Percentiles rank a stretch among this genome's conserved stretches.
These are phyloP conservation scores for Ligustrum vulgare DNA, from an alignment of 257 asterid species.

Conservation along the genomic window DNA sequence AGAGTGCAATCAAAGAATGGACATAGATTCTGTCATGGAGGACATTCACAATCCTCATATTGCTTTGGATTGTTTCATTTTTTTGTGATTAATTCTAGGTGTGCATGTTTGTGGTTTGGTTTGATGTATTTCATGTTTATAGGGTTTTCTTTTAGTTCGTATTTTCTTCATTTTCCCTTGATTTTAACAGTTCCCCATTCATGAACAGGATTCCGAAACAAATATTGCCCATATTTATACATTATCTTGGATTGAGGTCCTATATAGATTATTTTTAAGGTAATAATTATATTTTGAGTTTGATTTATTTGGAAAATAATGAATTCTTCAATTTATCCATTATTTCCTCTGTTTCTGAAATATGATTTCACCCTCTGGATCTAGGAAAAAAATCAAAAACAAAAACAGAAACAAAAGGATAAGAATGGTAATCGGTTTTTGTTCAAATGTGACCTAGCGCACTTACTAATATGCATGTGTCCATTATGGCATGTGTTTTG, in stretches of 20 bases:
- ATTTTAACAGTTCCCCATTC: slow-evolving; percentile 23
- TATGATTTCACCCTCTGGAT: no score
- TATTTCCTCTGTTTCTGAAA: no score
- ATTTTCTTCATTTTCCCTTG: neutral
- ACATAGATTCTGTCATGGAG: slow-evolving; percentile 56
- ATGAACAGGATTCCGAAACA: slow-evolving; percentile 19
- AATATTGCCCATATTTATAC: neutral
- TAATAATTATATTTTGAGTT: neutral
- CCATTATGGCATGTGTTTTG: no score
- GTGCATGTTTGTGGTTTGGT: slow-evolving; percentile 30
- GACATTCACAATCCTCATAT: slow-evolving; percentile 69
- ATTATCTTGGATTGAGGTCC: neutral
- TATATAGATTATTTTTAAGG: neutral
- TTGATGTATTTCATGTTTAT: slow-evolving; percentile 27
- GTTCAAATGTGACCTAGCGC: no score
- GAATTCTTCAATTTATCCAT: no score
- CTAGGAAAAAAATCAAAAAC: no score
- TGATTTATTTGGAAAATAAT: neutral
- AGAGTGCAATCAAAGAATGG: slow-evolving; percentile 33
- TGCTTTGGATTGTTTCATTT: slow-evolving; percentile 85
- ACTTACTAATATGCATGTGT: no score
- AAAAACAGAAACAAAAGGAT: no score
- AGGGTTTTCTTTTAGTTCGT: neutral
- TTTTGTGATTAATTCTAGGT: slow-evolving; percentile 33
- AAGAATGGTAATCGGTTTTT: no score